Base-by-base conservation (phyloP, 129 eudicot species). In the Tagetes patula region DNA sequence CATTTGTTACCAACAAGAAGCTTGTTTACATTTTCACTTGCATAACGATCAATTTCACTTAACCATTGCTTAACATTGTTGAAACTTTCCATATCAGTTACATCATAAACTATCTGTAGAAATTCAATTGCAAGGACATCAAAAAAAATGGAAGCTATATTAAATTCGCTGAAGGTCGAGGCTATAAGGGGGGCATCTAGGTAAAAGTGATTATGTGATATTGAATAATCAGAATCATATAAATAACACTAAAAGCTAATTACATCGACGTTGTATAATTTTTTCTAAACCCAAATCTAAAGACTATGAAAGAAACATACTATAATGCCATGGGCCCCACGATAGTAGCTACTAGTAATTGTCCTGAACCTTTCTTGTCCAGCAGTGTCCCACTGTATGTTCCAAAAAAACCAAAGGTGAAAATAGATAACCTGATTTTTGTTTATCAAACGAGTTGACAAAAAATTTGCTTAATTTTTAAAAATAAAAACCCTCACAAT, bases 281-380 rank as follows among this genome's bases (percentile, higher is more conserved):
- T 61, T 30, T 36, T 34, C 27, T 36, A 33, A 61, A 12, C 45
- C 27, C 30, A 34, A 36, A 61, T 61, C 45, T 43, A 61, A 61
- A 61, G 3, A 36, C 67, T 36, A 34, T 34, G 3, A 13, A 65
- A 70, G 67, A 74, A 61, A 72, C 85, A 68, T 81, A 91, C 97
- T 1, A 91, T 91, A 52, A 91, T 91, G 75, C 97, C 97, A 79
- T 91, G 97, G 40, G 97, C 97, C 40, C 97, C 95, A 76, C 97
- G 97, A 75, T 91, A 91, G 86, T 91, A 91, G 84, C 96, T 90
- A 62, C 91, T 90, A 20, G 96, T 90, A 43, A 90, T 90, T 20
- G 96, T 90, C 75, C 96, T 79, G 73, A 90, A 90, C 55, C 95
- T 89, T 74, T 90, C 96, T 80, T 90, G 96, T 69, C 96, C 96